Evolutionary conservation across 805 yeast species (phyloP), one percentile per base, ranked within the genome.

Genomic region (Lipomyces sp.): DNA sequence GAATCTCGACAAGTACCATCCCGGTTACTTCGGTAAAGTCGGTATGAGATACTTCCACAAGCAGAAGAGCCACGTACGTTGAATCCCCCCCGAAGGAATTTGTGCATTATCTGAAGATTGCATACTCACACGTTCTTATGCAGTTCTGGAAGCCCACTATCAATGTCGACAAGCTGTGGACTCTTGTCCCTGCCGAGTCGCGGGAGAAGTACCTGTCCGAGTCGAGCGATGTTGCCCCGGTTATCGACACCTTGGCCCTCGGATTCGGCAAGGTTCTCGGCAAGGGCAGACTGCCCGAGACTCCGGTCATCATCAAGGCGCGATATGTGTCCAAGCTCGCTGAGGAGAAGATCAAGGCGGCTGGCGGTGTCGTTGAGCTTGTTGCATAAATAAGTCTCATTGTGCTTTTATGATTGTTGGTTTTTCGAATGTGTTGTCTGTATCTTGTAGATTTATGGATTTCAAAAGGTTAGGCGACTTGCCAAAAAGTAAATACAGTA

Each of bases 11-110:
- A 93, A 91, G 80, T 93, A 86, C 96, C 99, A 93, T 79, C 98
- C 98, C 72, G 99, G 99, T 89, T 93, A 93, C 91, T 93, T 93
- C 81, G 99, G 99, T 86, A 95, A 93, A 82, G 98, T 93, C 75
- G 99, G 99, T 90, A 91, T 91, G 97, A 88, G 98, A 86, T 61
- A 59, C 51, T 61, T 61, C 65, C 64, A 57, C 61, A 46, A 47
- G 51, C 64, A 61, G 54, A 51, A 52, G 48, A 59, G 57, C 51
- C 65, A 61, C 51, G 60, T 56, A 56, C 14, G 60, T 56, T 10
- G 24, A 4, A 22, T 19, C 10, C n/a, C n/a, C n/a, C n/a, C n/a
- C n/a, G n/a, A n/a, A n/a, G n/a, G n/a, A n/a, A n/a, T n/a, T n/a
- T 29, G 18, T 29, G 2, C 21, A 13, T 8, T 8, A 10, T 38